Evolutionary conservation across 176 grass and related monocot species (phyloP).

Genomic region (Dactylis glomerata): DNA sequence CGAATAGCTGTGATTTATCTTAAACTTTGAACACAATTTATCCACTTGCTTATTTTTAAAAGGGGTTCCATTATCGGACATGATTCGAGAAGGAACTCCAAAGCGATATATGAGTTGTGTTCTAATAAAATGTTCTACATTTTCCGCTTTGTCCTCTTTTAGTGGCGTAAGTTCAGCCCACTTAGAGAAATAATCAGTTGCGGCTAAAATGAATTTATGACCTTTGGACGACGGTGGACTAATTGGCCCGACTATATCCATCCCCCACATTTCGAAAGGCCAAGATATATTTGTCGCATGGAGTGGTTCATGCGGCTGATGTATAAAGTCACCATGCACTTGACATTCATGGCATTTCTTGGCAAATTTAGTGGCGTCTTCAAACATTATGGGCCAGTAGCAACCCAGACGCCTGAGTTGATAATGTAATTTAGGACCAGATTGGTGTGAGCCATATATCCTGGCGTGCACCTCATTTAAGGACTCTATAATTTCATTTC

Average conservation of each 20-base stretch:
- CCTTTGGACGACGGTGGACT: no score
- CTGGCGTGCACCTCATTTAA: neutral
- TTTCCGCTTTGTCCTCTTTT: no score
- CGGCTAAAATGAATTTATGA: no score
- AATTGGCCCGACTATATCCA: neutral
- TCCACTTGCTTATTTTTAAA: no score
- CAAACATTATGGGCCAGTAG: neutral
- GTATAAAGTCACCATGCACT: neutral
- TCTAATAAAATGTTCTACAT: no score
- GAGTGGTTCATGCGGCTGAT: neutral
- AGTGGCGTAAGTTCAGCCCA: no score
- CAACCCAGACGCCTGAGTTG: neutral
- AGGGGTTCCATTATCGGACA: no score
- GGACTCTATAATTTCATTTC: neutral
- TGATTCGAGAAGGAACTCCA: no score
- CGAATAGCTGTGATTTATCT: no score
- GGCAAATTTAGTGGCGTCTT: neutral
- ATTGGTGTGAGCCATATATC: neutral
- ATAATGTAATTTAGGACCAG: neutral
- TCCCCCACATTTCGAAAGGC: conserved; percentile 21
- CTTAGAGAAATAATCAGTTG: no score
- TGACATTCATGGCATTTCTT: neutral
- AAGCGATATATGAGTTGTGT: no score
- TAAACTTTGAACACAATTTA: no score
- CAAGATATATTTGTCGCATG: neutral